These are phyloP conservation scores for Trichosanthes truncata DNA, from an alignment of 306 rosid species.

Conservation along the genomic window DNA sequence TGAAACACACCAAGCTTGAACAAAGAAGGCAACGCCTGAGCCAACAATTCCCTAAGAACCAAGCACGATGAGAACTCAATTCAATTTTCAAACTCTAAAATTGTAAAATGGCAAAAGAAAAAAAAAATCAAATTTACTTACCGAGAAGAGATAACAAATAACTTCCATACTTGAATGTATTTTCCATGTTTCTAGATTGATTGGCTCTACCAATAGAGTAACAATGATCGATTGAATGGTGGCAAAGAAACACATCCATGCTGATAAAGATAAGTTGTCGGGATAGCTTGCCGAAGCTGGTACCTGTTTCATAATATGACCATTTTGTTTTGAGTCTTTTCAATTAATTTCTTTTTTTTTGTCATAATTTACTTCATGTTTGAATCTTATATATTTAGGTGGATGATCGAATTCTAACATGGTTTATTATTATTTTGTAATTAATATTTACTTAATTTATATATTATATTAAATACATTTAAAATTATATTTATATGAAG, in stretches of 20 bases:
- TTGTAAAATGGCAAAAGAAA: neutral
- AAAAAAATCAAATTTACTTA: neutral
- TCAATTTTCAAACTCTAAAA: neutral
- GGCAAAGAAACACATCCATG: conserved; percentile 49
- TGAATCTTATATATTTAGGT: no score
- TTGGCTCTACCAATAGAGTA: conserved; percentile 22
- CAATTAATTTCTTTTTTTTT: no score
- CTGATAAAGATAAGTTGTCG: conserved; percentile 32
- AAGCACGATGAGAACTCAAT: neutral
- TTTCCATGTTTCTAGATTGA: conserved; percentile 28
- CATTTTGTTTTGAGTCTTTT: no score
- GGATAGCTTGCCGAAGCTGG: conserved; percentile 38
- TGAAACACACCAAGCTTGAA: conserved; percentile 54
- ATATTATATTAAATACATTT: no score
- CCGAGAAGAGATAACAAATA: conserved; percentile 10
- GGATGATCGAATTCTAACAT: no score
- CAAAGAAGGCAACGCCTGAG: conserved; percentile 28
- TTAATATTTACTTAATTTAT: no score
- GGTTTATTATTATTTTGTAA: no score
- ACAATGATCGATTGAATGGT: conserved; percentile 28
- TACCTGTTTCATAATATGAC: conserved; percentile 22
- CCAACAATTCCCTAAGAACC: conserved; percentile 37
- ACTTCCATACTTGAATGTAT: conserved; percentile 20
- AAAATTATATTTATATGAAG: no score
- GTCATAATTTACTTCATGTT: no score